Base-by-base conservation (phyloP, 1,284 basidiomycete species). In the Sporisorium reilianum region DNA sequence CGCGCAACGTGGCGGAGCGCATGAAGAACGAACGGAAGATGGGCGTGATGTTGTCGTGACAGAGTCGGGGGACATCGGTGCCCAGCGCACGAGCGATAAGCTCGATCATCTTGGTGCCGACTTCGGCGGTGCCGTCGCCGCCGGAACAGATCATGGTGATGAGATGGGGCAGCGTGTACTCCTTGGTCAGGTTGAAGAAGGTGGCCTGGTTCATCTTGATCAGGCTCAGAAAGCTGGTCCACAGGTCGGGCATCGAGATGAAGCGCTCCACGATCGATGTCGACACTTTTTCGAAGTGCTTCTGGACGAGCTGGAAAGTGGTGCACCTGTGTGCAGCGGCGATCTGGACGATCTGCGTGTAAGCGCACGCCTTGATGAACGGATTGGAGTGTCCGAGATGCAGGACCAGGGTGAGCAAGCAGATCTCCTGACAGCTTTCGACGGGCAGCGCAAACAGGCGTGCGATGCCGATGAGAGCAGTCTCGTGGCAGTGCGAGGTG, bases 131-230 rank as follows among this genome's bases (percentile, higher is more conserved):
- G n/a, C 71, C 58, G 9, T 53, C 48, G 14, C 67, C 71, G 5
- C 67, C 71, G 5, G 65, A 34, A 34, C 72, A 74, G 32, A 75
- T 70, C 58, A 77, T 71, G 20, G 68, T 61, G 49, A 84, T 74
- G 28, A 83, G 64, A 18, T 77, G 79, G 5, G 83, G 83, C 9
- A 84, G 54, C 6, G 80, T 83, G 34, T 72, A 77, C 25, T 72
- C 57, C n/a, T 82, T 72, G 10, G 82, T 84, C 10, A 75, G 57
- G 28, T 77, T 79, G 56, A 84, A 65, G 59, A 84, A 84, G 9
- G 75, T 78, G 55, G 68, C 66, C 42, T 74, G 72, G 26, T 73
- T 75, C 77, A 82, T 79, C 51, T 77, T 76, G 55, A 80, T 73
- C 45, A 84, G 53, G 41, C 66, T 71, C 28, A 81, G 56, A 18